Evolutionary conservation across 345 rosid species (phyloP), one percentile per base, ranked within the genome.

Genomic region (Kandelia obovata): DNA sequence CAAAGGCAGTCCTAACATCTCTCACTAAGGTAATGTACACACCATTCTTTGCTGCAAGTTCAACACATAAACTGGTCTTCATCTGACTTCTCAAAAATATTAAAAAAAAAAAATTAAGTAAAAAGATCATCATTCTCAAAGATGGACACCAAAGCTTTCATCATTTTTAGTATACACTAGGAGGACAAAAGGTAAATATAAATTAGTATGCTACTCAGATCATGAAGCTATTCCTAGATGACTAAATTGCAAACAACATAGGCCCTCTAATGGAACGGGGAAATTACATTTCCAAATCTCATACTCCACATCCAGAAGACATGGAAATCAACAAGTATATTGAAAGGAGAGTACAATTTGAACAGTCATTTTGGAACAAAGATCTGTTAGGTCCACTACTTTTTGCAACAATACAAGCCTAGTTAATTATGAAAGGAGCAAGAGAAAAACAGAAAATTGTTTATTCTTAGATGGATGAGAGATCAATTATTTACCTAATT

Each of bases 1-100:
- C 98, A 57, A 94, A 91, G 68, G 95, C 97, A 80, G 82, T 79
- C 76, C 85, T 87, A 59, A 91, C 96, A 77, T 94, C 98, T 78
- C 71, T 86, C 52, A 89, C 88, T 56, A 94, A 74, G 21, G 87
- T 83, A 70, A 84, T 74, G 52, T 89, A 94, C 21, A 91, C 93
- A 62, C 97, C 97, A 83, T 89, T 91, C 80, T 91, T 91, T 1
- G 88, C 97, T 89, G 90, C 77, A 80, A 74, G 10, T 61, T 67
- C 60, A 77, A 79, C 60, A 58, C 27, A 55, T 7, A 62, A 61
- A 72, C 4, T 62, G 32, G 16, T 68, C 26, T 15, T 57, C 28
- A 21, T 17, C 20, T 20, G 57, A 56, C 16, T 13, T 16, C 53
- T 64, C 31, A 46, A 8, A 10, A 20, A 21, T 20, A 17, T 34